Conservation (phyloP, 352 stramenopile genomes). For the Globisporangium middletonii region DNA sequence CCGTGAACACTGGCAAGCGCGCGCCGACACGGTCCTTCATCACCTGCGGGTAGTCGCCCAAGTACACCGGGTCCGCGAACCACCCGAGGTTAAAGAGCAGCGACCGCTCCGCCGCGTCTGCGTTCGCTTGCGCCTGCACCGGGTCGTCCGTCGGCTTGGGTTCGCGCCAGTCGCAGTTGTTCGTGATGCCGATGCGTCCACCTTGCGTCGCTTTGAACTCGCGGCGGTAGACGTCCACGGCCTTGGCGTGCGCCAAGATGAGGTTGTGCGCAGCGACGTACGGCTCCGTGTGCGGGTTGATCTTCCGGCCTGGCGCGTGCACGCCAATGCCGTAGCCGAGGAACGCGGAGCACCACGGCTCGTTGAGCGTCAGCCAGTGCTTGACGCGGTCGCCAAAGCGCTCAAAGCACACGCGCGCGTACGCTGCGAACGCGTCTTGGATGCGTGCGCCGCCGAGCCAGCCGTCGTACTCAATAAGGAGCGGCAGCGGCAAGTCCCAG, state of each 20-base stretch:
- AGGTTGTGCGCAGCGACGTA: constrained; percentile 88
- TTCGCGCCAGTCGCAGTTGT: constrained; percentile 89
- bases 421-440: constrained; percentile 73
- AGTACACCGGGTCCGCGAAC: constrained; percentile 90
- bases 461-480: constrained; percentile 83
- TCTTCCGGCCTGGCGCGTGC: constrained; percentile 69
- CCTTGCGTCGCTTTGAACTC: constrained; percentile 65
- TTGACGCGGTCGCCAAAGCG: constrained; percentile 91
- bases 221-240: constrained; percentile 80
- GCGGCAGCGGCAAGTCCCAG: constrained; percentile 90
- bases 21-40: constrained; percentile 83
- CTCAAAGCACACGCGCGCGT: constrained; percentile 88
- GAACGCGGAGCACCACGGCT: constrained; percentile 84
- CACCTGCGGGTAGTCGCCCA: constrained; percentile 89
- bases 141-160: constrained; percentile 42
- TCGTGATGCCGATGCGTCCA: constrained; percentile 88
- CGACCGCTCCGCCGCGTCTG: constrained; percentile 63
- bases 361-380: constrained; percentile 93
- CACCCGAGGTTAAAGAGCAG: constrained; percentile 89
- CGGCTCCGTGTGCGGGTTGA: constrained; percentile 50
- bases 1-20: constrained; percentile 87
- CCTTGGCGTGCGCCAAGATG: constrained; percentile 81
- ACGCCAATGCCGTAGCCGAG: constrained; percentile 83
- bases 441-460: constrained; percentile 36
- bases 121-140: constrained; percentile 46